Evolutionary conservation across 345 rosid genomes (phyloP).

Genomic region (Lepidium africanum): DNA sequence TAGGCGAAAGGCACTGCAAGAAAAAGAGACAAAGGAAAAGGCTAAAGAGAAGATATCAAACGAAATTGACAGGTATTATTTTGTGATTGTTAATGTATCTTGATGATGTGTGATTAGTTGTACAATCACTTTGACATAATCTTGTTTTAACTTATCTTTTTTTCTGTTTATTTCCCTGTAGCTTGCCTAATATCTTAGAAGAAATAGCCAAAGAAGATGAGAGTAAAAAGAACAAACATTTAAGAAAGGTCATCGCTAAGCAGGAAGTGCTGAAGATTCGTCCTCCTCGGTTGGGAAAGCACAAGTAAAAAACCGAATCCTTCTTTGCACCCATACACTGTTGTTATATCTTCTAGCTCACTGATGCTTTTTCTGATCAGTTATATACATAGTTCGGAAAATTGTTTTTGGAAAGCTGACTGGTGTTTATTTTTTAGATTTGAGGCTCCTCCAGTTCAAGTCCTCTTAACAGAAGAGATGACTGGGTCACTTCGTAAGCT

Average conservation of each 20-base stretch:
- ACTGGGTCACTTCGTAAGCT: slow-evolving; percentile 84
- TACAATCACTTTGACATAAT: neutral
- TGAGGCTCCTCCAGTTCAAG: slow-evolving; percentile 82
- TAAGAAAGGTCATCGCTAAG: slow-evolving; percentile 49
- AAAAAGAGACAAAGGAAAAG: slow-evolving; percentile 48
- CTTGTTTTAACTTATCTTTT: slow-evolving; percentile 2
- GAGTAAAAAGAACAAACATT: slow-evolving; percentile 55
- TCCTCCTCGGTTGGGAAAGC: slow-evolving; percentile 93
- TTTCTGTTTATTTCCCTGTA: slow-evolving; percentile 22
- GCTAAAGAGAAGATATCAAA: slow-evolving; percentile 39
- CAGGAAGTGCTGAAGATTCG: slow-evolving; percentile 63
- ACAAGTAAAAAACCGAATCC: slow-evolving; percentile 48
- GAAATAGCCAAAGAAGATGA: slow-evolving; percentile 83
- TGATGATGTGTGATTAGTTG: neutral
- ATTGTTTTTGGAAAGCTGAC: neutral
- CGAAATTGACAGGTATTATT: slow-evolving; percentile 68
- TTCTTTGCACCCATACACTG: neutral
- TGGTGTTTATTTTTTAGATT: slow-evolving; percentile 37
- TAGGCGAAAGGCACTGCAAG: slow-evolving; percentile 48
- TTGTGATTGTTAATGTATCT: neutral
- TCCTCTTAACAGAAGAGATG: slow-evolving; percentile 82
- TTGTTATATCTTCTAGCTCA: neutral
- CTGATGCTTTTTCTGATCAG: neutral
- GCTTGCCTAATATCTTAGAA: slow-evolving; percentile 59
- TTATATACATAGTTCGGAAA: neutral